Conservation (phyloP, 1,284 basidiomycete species). For the Phellopilus nigrolimitatus region DNA sequence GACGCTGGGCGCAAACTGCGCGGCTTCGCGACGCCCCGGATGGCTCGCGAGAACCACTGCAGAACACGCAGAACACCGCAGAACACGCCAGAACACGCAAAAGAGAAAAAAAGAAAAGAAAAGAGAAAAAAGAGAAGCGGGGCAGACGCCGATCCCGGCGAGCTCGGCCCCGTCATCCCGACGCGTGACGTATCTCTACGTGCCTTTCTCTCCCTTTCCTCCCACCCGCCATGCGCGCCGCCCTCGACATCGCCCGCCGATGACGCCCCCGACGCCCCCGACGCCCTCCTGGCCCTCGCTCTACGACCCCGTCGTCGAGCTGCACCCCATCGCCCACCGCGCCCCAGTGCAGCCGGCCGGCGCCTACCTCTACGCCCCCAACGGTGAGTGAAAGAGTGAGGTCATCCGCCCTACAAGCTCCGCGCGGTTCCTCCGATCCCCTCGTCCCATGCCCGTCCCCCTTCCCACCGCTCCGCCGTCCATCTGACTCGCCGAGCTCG, state of each 20-base stretch:
- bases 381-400: constrained; percentile 28
- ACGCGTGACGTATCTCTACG: background rate
- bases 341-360: constrained; percentile 31
- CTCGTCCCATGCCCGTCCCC: background rate
- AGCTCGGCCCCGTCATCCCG: too few relatives aligned
- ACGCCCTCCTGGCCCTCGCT: constrained; percentile 43
- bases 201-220: background rate
- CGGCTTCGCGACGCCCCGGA: too few relatives aligned
- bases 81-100: too few relatives aligned
- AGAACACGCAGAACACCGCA: too few relatives aligned
- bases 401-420: too few relatives aligned
- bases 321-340: constrained; percentile 37
- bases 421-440: background rate
- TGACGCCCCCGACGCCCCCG: background rate
- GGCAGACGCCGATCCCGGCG: too few relatives aligned
- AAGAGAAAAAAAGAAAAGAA: too few relatives aligned
- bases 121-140: too few relatives aligned
- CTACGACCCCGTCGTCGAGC: constrained; percentile 40
- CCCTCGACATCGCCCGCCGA: background rate
- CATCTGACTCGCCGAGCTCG: too few relatives aligned
- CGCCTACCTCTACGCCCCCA: constrained; percentile 30
- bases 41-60: too few relatives aligned
- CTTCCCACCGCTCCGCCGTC: background rate
- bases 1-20: too few relatives aligned
- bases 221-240: background rate